phyloP scores from a whole-genome alignment of 2,329 filamentous ascomycete genomes.

The Paraphaeosphaeria sporulosa region DNA sequence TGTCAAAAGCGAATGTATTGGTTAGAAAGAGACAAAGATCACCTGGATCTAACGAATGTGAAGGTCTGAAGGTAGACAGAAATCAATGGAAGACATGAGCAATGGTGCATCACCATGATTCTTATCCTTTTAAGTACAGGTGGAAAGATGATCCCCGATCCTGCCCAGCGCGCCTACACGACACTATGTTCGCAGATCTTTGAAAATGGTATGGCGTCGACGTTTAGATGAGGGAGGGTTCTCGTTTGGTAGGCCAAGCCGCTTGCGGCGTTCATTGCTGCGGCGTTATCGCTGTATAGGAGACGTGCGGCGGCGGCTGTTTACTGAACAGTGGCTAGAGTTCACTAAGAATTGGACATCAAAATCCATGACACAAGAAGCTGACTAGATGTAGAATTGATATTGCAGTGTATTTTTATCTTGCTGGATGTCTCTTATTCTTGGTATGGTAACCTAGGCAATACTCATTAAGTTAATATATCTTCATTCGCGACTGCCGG shows the following conservation, averaged over 20 bases:
- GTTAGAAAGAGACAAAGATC: not conserved
- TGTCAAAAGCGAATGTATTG: not conserved
- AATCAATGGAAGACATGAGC: not conserved
- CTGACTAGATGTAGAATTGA: too few species aligned
- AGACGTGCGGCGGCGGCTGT: not conserved
- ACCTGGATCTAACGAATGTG: not conserved
- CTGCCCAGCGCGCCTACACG: not conserved
- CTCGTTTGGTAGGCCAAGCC: not conserved
- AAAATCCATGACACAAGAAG: not conserved
- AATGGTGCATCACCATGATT: not conserved
- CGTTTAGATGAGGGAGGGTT: not conserved
- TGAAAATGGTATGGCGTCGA: not conserved
- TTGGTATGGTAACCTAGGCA: too few species aligned
- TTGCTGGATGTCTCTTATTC: too few species aligned
- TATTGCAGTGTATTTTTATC: too few species aligned
- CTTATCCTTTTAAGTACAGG: not conserved
- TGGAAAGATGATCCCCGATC: not conserved
- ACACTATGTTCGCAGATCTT: not conserved
- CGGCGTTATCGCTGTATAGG: not conserved
- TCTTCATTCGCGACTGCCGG: too few species aligned
- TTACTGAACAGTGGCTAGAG: not conserved
- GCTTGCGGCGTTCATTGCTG: not conserved
- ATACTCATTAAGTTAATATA: too few species aligned
- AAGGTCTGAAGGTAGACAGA: not conserved
- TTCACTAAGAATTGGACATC: not conserved